Conservation (phyloP, 2,329 filamentous ascomycete species). For the Hymenoscyphus scutula region DNA sequence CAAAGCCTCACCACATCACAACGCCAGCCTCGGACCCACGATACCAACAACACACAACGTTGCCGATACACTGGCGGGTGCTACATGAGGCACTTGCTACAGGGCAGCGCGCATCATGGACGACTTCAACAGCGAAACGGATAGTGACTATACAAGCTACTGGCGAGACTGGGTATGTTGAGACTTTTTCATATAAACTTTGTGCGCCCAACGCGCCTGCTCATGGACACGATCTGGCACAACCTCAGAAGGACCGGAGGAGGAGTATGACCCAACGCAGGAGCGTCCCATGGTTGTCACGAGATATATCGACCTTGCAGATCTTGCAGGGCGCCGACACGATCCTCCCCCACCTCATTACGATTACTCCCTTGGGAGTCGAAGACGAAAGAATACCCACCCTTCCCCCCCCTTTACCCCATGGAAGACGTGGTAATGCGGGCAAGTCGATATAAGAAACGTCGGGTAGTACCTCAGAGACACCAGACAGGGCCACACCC, state of each 20-base stretch:
- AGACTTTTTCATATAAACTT: conserved; percentile 24
- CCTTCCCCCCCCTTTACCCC: neutral
- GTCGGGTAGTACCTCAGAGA: neutral
- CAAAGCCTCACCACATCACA: conserved; percentile 18
- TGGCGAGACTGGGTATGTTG: conserved; percentile 96
- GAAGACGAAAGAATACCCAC: neutral
- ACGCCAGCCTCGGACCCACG: conserved; percentile 19
- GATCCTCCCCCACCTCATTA: conserved; percentile 1
- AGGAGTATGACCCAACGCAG: conserved; percentile 10
- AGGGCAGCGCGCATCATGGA: conserved; percentile 62
- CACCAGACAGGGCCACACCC: neutral
- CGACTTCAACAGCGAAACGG: conserved; percentile 95
- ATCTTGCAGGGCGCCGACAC: neutral
- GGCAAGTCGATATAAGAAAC: neutral
- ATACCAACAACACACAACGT: conserved; percentile 16
- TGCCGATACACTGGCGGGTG: conserved; percentile 32
- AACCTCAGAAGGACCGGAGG: neutral
- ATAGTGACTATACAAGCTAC: conserved; percentile 98
- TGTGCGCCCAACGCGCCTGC: conserved; percentile 21
- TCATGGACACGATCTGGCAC: conserved; percentile 10
- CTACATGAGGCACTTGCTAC: conserved; percentile 31
- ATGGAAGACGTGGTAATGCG: neutral
- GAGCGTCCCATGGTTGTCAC: neutral
- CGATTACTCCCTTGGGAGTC: neutral
- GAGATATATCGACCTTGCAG: neutral